phyloP scores from a whole-genome alignment of 106 monocot genomes.

The Triglochin maritima region DNA sequence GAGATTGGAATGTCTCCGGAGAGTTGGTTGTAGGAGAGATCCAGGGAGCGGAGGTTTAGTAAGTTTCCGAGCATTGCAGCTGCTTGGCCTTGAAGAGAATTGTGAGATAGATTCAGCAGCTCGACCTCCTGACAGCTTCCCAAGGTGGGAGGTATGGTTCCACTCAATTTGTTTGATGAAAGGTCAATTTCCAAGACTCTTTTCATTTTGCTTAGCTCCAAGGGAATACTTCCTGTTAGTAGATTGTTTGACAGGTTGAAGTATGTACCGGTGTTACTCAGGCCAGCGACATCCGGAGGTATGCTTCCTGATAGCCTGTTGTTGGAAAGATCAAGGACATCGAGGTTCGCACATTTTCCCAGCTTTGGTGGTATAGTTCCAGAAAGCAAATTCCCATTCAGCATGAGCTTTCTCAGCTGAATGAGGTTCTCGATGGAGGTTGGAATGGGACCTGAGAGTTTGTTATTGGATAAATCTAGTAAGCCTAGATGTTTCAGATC shows the following conservation, averaged over 20 bases:
- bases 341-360: conserved; percentile 48
- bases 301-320: conserved; percentile 55
- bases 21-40: conserved; percentile 49
- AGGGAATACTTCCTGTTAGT: conserved; percentile 47
- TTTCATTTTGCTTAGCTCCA: conserved; percentile 66
- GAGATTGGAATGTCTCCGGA: conserved; percentile 44
- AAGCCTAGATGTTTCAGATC: conserved; percentile 39
- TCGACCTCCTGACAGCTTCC: conserved; percentile 67
- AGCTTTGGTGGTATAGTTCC: conserved; percentile 50
- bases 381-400: conserved; percentile 58
- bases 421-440: conserved; percentile 32
- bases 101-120: conserved; percentile 67
- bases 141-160: conserved; percentile 56
- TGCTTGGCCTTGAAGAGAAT: conserved; percentile 35
- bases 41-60: conserved; percentile 45
- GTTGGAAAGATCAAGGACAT: conserved; percentile 68
- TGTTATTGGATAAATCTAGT: conserved; percentile 54
- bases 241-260: conserved; percentile 67
- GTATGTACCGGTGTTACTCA: conserved; percentile 47
- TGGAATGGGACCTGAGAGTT: conserved; percentile 51
- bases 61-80: conserved; percentile 41
- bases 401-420: conserved; percentile 44
- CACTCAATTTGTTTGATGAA: conserved; percentile 58
- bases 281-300: conserved; percentile 31
- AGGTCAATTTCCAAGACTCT: conserved; percentile 61